Evolutionary conservation across 257 asterid genomes (phyloP), one percentile per base, ranked within the genome.

Genomic region (Coffea eugenioides): DNA sequence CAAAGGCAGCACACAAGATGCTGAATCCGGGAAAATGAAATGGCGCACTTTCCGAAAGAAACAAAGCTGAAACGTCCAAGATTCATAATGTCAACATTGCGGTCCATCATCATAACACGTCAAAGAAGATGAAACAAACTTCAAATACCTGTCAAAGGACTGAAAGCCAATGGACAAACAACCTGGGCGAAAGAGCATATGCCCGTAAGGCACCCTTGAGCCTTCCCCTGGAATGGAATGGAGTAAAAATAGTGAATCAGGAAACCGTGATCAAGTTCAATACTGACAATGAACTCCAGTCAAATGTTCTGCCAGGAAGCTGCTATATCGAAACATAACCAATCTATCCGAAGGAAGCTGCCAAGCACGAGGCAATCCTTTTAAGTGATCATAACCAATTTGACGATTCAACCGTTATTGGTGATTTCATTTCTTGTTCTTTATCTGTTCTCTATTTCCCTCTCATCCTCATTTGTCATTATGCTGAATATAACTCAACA

Each of bases 11-110:
- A 80, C 97, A 90, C 88, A 91, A 85, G 67, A 95, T 87, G 80
- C 97, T 90, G 90, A 95, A 94, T 82, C 99, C 98, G 0, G 99
- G 98, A 85, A 89, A 95, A 87, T 90, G 79, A 78, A 95, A 95
- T 9, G 98, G 98, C 0, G 98, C 91, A 52, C 85, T 79, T 12
- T 91, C 95, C 10, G 97, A 93, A 46, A 92, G 89, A 82, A 94
- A 93, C 78, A 91, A 54, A 78, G 97, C 97, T 95, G 85, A 20
- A 73, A 14, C 59, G 48, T 23, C 46, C 61, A 23, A 27, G 69
- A 77, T 34, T 20, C 31, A 49, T 31, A 16, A 36, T 46, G 15
- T 23, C 10, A 34, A 76, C 36, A 59, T 12, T 49, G 14, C 5
- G 25, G 11, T 65, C 21, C 45, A 57, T 31, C 36, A 4, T 36